Evolutionary conservation across 148 eudicot genomes (phyloP).

Genomic region (Selenicereus undatus): DNA sequence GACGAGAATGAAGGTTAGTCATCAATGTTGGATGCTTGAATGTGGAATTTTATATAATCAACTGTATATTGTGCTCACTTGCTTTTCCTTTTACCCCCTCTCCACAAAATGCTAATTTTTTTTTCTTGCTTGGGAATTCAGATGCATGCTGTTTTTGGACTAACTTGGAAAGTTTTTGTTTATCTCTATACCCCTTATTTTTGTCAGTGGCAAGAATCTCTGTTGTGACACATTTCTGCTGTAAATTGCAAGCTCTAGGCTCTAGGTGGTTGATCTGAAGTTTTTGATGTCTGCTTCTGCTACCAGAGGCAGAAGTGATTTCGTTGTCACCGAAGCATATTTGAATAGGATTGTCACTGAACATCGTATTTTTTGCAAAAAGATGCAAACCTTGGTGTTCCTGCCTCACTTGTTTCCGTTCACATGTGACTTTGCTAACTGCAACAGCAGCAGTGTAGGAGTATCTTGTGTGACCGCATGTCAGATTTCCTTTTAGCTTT

Average conservation of each 20-base stretch:
- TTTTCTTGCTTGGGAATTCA: background rate
- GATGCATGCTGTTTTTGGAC: background rate
- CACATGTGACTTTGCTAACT: too few species aligned
- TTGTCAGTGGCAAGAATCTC: background rate
- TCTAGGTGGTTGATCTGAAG: background rate
- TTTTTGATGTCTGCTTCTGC: background rate
- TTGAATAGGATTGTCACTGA: too few species aligned
- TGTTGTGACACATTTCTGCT: background rate
- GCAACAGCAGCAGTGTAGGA: background rate
- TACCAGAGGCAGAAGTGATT: background rate
- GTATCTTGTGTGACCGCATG: background rate
- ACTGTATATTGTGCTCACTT: background rate
- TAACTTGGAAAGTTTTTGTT: background rate
- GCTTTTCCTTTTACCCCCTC: background rate
- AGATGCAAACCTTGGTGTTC: too few species aligned
- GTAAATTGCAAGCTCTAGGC: background rate
- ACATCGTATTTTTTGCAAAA: too few species aligned
- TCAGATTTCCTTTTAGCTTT: background rate
- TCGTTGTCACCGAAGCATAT: background rate
- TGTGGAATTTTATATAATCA: background rate
- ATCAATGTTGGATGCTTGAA: background rate
- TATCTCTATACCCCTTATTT: background rate
- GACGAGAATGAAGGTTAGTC: conserved; percentile 91
- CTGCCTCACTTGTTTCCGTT: too few species aligned
- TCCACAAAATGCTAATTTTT: background rate